phyloP scores from a whole-genome alignment of 257 asterid genomes.

The Ajuga chamaepitys region DNA sequence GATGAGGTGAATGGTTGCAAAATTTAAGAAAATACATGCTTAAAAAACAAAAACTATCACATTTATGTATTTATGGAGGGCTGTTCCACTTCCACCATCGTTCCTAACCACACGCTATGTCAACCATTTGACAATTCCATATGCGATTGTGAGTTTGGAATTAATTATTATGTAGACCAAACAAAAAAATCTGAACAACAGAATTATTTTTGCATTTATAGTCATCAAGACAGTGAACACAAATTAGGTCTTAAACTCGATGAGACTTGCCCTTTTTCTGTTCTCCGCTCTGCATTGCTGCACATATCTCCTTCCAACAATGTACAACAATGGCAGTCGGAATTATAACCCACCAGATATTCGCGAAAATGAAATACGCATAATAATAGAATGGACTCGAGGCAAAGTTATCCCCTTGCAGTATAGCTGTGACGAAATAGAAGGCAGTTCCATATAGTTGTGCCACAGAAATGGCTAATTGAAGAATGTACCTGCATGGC shows the following conservation, averaged over 20 bases:
- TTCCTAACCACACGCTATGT: too few relatives aligned
- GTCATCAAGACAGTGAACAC: background rate
- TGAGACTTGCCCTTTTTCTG: slow-evolving; percentile 51
- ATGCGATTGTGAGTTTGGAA: too few relatives aligned
- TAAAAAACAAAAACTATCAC: too few relatives aligned
- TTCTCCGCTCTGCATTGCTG: slow-evolving; percentile 44
- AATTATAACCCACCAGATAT: slow-evolving; percentile 71
- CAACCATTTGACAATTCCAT: too few relatives aligned
- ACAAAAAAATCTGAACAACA: too few relatives aligned
- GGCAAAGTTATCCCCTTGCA: slow-evolving; percentile 91
- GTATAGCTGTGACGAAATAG: slow-evolving; percentile 54
- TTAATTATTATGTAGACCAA: too few relatives aligned
- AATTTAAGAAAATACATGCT: too few relatives aligned
- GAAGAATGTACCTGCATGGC: slow-evolving; percentile 62
- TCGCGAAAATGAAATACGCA: slow-evolving; percentile 59
- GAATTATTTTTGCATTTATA: too few relatives aligned
- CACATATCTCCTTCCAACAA: slow-evolving; percentile 77
- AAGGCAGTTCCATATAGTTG: slow-evolving; percentile 83
- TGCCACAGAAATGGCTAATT: slow-evolving; percentile 74
- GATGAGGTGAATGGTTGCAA: too few relatives aligned
- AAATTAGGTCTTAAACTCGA: slow-evolving; percentile 17
- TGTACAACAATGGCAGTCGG: slow-evolving; percentile 51
- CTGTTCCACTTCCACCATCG: too few relatives aligned
- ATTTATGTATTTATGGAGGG: too few relatives aligned
- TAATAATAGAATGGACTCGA: slow-evolving; percentile 45